Base-by-base conservation (phyloP, 352 stramenopile genomes). In the Pythium pectinolyticum region DNA sequence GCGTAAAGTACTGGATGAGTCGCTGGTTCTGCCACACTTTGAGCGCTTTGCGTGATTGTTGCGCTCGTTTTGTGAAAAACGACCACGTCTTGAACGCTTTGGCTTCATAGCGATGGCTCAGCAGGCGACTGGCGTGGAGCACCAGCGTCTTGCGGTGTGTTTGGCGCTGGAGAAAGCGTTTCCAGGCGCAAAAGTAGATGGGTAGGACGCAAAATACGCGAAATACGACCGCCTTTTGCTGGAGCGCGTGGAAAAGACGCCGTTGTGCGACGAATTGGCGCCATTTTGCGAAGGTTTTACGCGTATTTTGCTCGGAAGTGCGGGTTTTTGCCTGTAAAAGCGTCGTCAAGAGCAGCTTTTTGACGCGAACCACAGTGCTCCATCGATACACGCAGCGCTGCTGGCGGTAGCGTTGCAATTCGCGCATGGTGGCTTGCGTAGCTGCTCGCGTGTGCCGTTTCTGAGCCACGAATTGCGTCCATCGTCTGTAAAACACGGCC, bases 211-310 rank as follows among this genome's bases (percentile, higher is more conserved):
- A 69, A n/a, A 83, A 78, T 8, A 75, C 71, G 2, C 69, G 74
- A 37, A 84, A 87, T 0, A 72, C 74, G 10, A 49, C 5, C 2
- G 80, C 80, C 19, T 81, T 81, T 12, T 84, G 41, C 43, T 66
- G 53, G 7, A 85, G 69, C 0, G 50, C 15, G 12, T 48, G 39
- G 3, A 39, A 51, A 3, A 80, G 52, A 5, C 28, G 39, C 8
- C 62, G 53, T 27, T 57, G 27, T 1, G 15, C n/a, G 9, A 61
- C 24, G 39, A 78, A 78, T 15, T 27, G 49, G 17, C 41, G 69
- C 80, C 80, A 89, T 25, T 45, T 59, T 0, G 30, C n/a, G 22
- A 84, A 73, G 9, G 67, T 32, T 14, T 27, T 35, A 8, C 1
- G 47, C 17, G 69, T 24, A 14, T 59, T 31, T 2, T 46, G 59